Base-by-base conservation (phyloP, 345 rosid species). In the Noccaea bulbosa region DNA sequence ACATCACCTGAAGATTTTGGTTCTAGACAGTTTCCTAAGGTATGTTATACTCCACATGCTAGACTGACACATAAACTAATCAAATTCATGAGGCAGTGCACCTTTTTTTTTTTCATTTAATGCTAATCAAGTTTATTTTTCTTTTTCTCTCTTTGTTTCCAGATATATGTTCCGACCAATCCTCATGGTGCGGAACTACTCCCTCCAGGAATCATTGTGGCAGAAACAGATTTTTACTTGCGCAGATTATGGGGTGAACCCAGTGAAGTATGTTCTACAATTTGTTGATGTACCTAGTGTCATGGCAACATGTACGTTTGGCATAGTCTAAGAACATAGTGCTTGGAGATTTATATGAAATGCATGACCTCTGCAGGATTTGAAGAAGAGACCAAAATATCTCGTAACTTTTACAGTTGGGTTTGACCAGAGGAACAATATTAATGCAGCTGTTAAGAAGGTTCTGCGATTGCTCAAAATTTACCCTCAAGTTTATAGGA, bases 241-340 rank as follows among this genome's bases (percentile, higher is more conserved):
- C 96, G 87, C 78, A 85, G 96, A 80, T 84, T 93, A 81, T 93
- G 94, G 97, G 98, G 97, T 73, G 96, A 90, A 48, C 98, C 98
- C 6, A 81, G 79, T 82, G 92, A 91, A 85, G 98, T 93, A 84
- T 64, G 81, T 58, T 71, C n/a, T 24, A 16, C 10, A 17, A 53
- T 43, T 45, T 38, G 15, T 15, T 50, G 27, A 43, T 10, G 11
- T 43, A 40, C 15, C 32, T 14, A 6, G 32, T 47, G 22, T 53
- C 7, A 11, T 46, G 46, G 46, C 8, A 62, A 35, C 58, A n/a
- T 61, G 20, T 50, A 8, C 64, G 11, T 2, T 43, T 52, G 34
- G 62, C 15, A 20, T 56, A 46, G 61, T 57, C 35, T 35, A 20
- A 65, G 51, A 1, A 8, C 58, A 35, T 9, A 11, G 38, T 16